Conservation (phyloP, 352 stramenopile genomes). For the Phytophthora syringae region DNA sequence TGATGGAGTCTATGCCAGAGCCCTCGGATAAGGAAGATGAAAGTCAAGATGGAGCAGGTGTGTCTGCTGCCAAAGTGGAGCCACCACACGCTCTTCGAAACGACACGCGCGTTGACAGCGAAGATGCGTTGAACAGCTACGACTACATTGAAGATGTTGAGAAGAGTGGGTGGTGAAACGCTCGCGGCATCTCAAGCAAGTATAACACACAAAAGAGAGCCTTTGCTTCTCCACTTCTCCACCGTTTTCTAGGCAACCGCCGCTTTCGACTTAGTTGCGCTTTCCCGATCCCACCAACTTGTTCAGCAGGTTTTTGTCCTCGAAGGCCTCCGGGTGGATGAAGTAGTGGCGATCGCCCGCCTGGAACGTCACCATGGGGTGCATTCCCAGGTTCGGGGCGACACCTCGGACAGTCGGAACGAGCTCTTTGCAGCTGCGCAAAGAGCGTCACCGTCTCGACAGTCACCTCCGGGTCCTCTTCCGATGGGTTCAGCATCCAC, state of each 20-base stretch:
- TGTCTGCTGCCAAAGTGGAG: conserved; percentile 4
- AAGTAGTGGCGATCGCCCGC: conserved; percentile 74
- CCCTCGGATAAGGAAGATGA: conserved; percentile 58
- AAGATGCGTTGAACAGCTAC: conserved; percentile 83
- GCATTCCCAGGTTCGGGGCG: conserved; percentile 67
- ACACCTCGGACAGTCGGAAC: conserved; percentile 72
- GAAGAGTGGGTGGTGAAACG: conserved; percentile 42
- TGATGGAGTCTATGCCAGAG: conserved; percentile 64
- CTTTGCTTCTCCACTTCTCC: background rate
- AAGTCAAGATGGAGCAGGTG: conserved; percentile 15
- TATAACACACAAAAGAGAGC: background rate
- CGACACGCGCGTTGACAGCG: conserved; percentile 59
- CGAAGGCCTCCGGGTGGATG: conserved; percentile 79
- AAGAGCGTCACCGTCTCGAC: conserved; percentile 81
- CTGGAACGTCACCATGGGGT: conserved; percentile 87
- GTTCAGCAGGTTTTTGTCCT: conserved; percentile 65
- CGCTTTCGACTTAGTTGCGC: too few relatives aligned
- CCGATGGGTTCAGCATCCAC: conserved; percentile 50
- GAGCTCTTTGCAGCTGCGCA: conserved; percentile 53
- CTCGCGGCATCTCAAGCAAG: background rate
- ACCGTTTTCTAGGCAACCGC: too few relatives aligned
- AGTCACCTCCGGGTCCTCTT: conserved; percentile 49
- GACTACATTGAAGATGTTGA: conserved; percentile 87
- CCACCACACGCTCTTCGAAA: conserved; percentile 33
- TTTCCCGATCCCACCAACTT: conserved; percentile 40